These are phyloP conservation scores for Passalora sequoiae DNA, from an alignment of 2,329 filamentous ascomycete species.

Conservation along the genomic window DNA sequence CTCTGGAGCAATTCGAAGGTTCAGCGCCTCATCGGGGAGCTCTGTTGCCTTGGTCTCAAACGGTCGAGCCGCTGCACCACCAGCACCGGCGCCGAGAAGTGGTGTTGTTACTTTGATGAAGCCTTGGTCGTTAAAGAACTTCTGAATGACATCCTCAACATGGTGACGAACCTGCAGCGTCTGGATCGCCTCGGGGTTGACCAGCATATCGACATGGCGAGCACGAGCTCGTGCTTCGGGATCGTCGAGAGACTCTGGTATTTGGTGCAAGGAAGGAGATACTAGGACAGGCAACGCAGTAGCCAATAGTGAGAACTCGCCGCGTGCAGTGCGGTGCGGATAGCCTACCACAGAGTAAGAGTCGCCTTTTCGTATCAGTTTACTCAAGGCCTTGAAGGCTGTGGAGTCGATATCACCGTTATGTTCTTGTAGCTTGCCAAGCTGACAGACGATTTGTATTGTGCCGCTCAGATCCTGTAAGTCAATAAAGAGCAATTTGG, in stretches of 20 bases:
- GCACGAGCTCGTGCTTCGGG: conserved; percentile 67
- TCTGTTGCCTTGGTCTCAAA: conserved; percentile 78
- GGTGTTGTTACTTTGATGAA: conserved; percentile 91
- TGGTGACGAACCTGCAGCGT: conserved; percentile 68
- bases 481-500: conserved; percentile 79
- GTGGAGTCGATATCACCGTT: conserved; percentile 36
- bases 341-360: conserved; percentile 65
- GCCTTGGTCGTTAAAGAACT: conserved; percentile 63
- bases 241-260: conserved; percentile 67
- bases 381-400: conserved; percentile 57
- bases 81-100: conserved; percentile 72
- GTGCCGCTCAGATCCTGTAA: conserved; percentile 66
- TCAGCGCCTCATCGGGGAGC: conserved; percentile 64
- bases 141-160: conserved; percentile 68
- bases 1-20: conserved; percentile 86
- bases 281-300: conserved; percentile 64
- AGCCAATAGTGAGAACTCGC: conserved; percentile 70
- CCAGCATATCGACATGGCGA: conserved; percentile 81
- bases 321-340: conserved; percentile 64
- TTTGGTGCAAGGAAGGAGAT: conserved; percentile 70
- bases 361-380: conserved; percentile 72
- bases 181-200: conserved; percentile 63
- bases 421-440: conserved; percentile 44
- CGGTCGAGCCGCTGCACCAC: conserved; percentile 81
- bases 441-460: conserved; percentile 72